Evolutionary conservation across 2,329 filamentous ascomycete genomes (phyloP), one percentile per base, ranked within the genome.

Genomic region (Simplicillium aogashimaense): DNA sequence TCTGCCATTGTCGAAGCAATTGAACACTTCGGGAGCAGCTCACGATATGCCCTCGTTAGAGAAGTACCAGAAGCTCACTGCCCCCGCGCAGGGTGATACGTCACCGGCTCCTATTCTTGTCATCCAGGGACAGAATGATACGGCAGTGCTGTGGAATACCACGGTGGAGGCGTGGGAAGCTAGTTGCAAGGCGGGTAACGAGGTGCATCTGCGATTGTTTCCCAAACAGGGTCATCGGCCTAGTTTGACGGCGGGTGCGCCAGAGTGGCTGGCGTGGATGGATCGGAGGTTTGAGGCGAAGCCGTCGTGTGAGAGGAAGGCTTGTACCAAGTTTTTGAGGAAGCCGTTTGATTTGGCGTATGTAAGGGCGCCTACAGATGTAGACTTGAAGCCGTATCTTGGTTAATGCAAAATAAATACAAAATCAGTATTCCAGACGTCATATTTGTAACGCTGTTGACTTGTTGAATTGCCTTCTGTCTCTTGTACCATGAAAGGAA

Each of bases 91-190:
- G n/a, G 43, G 45, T 12, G 38, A 13, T 9, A 31, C 15, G 18
- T 36, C 35, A 12, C 35, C 34, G 7, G 32, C 35, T 12, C 41
- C 43, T 3, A 29, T 47, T 10, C 40, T 47, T 6, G 39, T 47
- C 15, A 14, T 47, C 15, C 45, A 47, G 36, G 41, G 41, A 13
- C 30, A 41, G 30, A 35, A 42, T 14, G 45, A 47, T 40, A 43
- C 35, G 9, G 18, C 39, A 11, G 41, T 45, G 5, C 11, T 35
- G 25, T 30, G 38, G 5, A 12, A 15, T 12, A 35, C 25, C 10
- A 45, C 45, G 31, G 31, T 18, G 12, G 3, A 39, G 10, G 43
- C 44, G 12, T 40, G 18, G n/a, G 7, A 37, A 15, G 11, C 8
- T 11, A 29, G 41, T 20, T 47, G 44, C 31, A 25, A 11, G 14